phyloP scores from a whole-genome alignment of 805 yeast genomes.

The Metschnikowia drakensbergensis region DNA sequence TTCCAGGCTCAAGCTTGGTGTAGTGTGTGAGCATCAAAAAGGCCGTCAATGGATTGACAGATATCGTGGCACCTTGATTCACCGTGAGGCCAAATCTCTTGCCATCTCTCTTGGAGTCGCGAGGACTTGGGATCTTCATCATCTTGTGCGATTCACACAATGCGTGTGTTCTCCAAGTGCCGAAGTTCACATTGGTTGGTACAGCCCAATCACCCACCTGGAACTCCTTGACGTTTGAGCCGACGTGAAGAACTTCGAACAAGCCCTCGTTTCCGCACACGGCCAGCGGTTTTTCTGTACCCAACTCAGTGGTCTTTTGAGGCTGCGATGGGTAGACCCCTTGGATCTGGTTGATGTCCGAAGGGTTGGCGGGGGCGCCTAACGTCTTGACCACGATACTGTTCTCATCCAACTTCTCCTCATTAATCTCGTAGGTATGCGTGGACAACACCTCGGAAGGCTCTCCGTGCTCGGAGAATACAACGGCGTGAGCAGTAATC shows the following conservation, averaged over 20 bases:
- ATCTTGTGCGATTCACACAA: constrained; percentile 50
- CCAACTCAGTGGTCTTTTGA: constrained; percentile 49
- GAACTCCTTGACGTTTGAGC: constrained; percentile 14
- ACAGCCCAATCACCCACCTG: constrained; percentile 74
- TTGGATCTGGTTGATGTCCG: constrained; percentile 45
- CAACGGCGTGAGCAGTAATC: constrained; percentile 61
- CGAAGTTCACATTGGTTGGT: constrained; percentile 72
- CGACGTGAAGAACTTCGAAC: constrained; percentile 19
- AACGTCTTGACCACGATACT: constrained; percentile 30
- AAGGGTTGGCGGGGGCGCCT: constrained; percentile 42
- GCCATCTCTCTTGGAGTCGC: constrained; percentile 41
- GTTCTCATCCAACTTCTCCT: constrained; percentile 37
- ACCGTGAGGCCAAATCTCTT: constrained; percentile 30
- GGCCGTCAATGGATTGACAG: constrained; percentile 93
- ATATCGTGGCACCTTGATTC: constrained; percentile 78
- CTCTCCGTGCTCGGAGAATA: constrained; percentile 66
- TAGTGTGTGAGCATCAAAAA: constrained; percentile 79
- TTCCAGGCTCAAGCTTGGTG: constrained; percentile 53
- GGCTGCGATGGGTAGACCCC: constrained; percentile 47
- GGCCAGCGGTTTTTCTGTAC: constrained; percentile 41
- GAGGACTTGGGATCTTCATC: constrained; percentile 53
- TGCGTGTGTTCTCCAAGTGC: constrained; percentile 89
- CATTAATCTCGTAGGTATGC: constrained; percentile 50
- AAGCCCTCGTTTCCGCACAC: constrained; percentile 22
- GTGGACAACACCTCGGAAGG: constrained; percentile 53